Evolutionary conservation across 495 filamentous ascomycete genomes (phyloP), one percentile per base, ranked within the genome.

Genomic region (Aspergillus mulundensis): DNA sequence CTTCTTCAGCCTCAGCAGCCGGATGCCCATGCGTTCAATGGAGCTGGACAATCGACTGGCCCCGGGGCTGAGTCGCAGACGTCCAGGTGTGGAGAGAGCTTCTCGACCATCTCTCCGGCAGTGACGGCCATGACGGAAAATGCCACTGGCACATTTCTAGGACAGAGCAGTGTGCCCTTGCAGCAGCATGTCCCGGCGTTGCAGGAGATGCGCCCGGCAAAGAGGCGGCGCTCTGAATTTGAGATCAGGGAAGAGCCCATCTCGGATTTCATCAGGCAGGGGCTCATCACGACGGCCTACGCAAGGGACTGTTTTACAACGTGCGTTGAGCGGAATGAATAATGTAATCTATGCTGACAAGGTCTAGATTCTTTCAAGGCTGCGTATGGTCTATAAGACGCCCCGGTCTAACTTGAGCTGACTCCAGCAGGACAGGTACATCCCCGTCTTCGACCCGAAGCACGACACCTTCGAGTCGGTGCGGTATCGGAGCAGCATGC

Each of bases 401-500:
- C n/a, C n/a, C n/a, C n/a, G n/a, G n/a, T n/a, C n/a, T n/a, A n/a
- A n/a, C n/a, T n/a, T n/a, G n/a, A n/a, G n/a, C n/a, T n/a, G n/a
- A n/a, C n/a, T n/a, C n/a, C n/a, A n/a, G 20, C 23, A 69, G 67
- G 72, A 79, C 60, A 70, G 73, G 56, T 79, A 73, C 51, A 75
- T 77, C 18, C 76, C 76, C 2, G 66, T 77, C 0, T 77, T 79
- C 46, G 73, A 79, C 47, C 69, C 71, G 11, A 55, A 58, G 25
- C 61, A 69, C 39, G 74, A 79, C 51, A 77, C 67, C 0, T 77
- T 77, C 36, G 59, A 70, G 1, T 73, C 70, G 0, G 67, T 79
- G 14, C 64, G 75, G 16, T 55, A 53, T 30, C 61, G 76, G 18
- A 77, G 74, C 25, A 69, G 70, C 20, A 76, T 77, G 43, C 60